Base-by-base conservation (phyloP, 2,329 filamentous ascomycete species). In the Fusarium algeriense region DNA sequence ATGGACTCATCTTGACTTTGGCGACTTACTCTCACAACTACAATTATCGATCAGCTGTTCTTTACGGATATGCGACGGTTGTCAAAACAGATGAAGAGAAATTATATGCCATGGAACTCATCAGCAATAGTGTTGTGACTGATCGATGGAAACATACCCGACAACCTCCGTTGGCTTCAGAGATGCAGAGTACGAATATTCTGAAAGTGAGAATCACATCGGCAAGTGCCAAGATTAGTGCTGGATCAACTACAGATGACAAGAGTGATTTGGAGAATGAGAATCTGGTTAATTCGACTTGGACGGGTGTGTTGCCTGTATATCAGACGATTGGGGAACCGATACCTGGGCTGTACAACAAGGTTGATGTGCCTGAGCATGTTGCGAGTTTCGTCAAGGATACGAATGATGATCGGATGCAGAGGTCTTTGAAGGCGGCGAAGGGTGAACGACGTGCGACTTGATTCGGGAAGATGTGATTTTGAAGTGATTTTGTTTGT, bases 21-120 rank as follows among this genome's bases (percentile, higher is more conserved):
- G 93, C 93, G 0, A 92, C 93, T 10, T 92, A 92, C 82, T 89
- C 88, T 61, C 93, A 97, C 84, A 93, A 89, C 81, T 95, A 93
- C 84, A 95, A 97, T 84, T 97, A 96, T 83, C 92, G 93, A 63
- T 93, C 91, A 37, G 93, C 92, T 9, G 84, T 94, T 6, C 84
- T 96, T 8, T 94, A 95, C 76, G 94, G 94, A 3, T 88, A 90
- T 77, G 94, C 91, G 1, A 85, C 81, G 6, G 80, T 91, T 3
- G 92, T 97, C 11, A 87, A 88, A 3, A 88, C 91, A 65, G 80
- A 82, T 0, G 87, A 85, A 7, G 94, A 97, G 82, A 93, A 93
- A 78, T 78, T 93, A 3, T 96, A 88, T 82, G 93, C 93, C 6
- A 92, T 97, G 90, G 83, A 90, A 73, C 83, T 92, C 58, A 92